Evolutionary conservation across 345 rosid genomes (phyloP), one percentile per base, ranked within the genome.

Genomic region (Bruguiera sexangula): DNA sequence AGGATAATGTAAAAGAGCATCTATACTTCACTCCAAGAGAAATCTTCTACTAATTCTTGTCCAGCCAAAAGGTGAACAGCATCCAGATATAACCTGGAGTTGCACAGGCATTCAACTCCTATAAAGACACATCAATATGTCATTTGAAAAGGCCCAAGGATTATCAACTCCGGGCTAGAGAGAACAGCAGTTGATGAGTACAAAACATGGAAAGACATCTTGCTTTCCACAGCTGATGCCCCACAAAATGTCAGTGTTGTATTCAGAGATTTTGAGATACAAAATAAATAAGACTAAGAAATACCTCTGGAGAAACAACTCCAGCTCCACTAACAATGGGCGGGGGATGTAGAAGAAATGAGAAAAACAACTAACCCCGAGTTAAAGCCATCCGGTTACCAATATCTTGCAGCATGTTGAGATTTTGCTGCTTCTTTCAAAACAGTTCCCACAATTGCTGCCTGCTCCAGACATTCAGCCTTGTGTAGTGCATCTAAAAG

Each of bases 381-480:
- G 71, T 52, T 24, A 68, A 37, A 68, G 31, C 13, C 69, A 54
- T n/a, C n/a, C 19, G 53, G 73, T 83, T 82, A 88, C 92, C 96
- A 83, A 76, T 85, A 82, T 76, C 82, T 85, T 13, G 92, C 83
- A 81, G 96, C 93, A 84, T 90, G 99, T 55, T 87, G 86, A 60
- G 99, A 86, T 76, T 90, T 90, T 20, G 96, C 96, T 30, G 84
- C 84, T 82, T 92, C 98, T 72, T 85, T 90, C 79, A 95, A 78
- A 74, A 95, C 96, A 63, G 88, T 93, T 62, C 99, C 96, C 8
- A 92, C 98, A 46, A 95, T 85, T 56, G 89, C 93, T 73, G 99
- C 98, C 79, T 92, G 93, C 86, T 95, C 99, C 37, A 90, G 89
- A 72, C 88, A 85, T 69, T 88, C 98, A 48, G 86, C 96, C 82